Evolutionary conservation across 2,329 filamentous ascomycete genomes (phyloP).

Genomic region (Chaetomium sp.): DNA sequence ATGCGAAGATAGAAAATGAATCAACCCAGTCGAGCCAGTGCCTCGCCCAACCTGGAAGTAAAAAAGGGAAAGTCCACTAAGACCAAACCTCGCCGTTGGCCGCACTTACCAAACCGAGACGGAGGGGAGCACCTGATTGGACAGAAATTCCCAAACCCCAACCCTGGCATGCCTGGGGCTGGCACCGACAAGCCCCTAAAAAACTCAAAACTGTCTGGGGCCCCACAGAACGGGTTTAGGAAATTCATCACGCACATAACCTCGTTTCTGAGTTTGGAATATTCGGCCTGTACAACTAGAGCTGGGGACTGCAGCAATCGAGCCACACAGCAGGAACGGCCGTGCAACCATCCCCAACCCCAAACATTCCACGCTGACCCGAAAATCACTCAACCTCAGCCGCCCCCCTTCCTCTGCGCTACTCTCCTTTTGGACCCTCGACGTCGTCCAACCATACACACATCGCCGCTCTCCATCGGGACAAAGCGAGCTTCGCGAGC

Average conservation of each 20-base stretch:
- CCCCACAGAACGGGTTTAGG: constrained; percentile 7
- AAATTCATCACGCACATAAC: constrained; percentile 12
- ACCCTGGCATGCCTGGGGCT: background rate
- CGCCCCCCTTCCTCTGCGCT: no score
- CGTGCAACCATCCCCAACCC: background rate
- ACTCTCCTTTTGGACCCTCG: no score
- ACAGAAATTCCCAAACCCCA: background rate
- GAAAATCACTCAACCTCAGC: constrained; percentile 14
- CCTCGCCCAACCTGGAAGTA: no score
- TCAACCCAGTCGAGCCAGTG: no score
- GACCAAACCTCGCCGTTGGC: background rate
- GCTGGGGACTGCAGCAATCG: background rate
- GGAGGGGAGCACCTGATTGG: constrained; percentile 4
- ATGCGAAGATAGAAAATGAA: no score
- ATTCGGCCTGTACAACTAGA: no score
- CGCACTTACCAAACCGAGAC: constrained; percentile 14
- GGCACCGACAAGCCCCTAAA: background rate
- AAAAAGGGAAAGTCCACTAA: background rate
- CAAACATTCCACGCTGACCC: background rate
- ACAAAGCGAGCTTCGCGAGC: no score
- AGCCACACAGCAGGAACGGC: background rate
- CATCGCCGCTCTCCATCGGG: no score
- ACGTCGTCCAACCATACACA: no score
- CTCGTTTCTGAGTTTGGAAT: no score
- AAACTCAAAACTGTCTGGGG: background rate